These are phyloP conservation scores for Pyrus pyrifolia DNA, from an alignment of 306 rosid genomes.

Conservation along the genomic window DNA sequence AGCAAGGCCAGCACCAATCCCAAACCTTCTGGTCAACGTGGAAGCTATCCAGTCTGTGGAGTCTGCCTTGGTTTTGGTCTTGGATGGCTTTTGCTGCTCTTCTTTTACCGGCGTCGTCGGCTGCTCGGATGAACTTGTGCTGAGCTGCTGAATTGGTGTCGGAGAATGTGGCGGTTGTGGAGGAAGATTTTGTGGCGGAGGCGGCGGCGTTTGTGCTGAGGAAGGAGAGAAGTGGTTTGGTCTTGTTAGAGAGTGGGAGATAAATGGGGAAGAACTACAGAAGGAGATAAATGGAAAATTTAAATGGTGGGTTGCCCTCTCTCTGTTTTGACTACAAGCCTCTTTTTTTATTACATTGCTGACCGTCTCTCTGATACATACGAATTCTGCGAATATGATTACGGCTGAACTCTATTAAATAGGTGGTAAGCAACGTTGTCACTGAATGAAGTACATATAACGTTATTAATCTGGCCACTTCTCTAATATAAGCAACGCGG, in stretches of 20 bases:
- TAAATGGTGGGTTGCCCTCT: conserved; percentile 14
- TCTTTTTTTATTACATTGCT: neutral
- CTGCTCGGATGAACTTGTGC: conserved; percentile 38
- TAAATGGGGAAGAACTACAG: conserved; percentile 58
- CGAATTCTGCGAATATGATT: rapidly evolving
- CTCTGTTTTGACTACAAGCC: neutral
- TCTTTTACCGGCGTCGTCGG: conserved; percentile 22
- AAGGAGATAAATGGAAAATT: conserved; percentile 24
- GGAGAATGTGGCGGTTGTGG: conserved; percentile 43
- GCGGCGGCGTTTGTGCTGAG: conserved; percentile 55
- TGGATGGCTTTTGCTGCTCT: conserved; percentile 31
- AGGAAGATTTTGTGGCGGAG: conserved; percentile 38
- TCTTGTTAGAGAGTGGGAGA: conserved; percentile 59
- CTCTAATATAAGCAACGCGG: no score
- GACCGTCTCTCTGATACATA: neutral
- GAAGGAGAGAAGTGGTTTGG: conserved; percentile 44
- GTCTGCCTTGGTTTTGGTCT: conserved; percentile 41
- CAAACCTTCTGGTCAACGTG: conserved; percentile 71
- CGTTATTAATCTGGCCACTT: no score
- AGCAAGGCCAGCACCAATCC: conserved; percentile 93
- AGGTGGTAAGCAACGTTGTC: neutral
- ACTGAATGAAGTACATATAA: no score
- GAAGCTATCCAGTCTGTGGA: conserved; percentile 93
- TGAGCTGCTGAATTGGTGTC: conserved; percentile 31
- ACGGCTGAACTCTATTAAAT: no score